Conservation (phyloP, 202 grass and related monocot species). For the Carex sylvatica region DNA sequence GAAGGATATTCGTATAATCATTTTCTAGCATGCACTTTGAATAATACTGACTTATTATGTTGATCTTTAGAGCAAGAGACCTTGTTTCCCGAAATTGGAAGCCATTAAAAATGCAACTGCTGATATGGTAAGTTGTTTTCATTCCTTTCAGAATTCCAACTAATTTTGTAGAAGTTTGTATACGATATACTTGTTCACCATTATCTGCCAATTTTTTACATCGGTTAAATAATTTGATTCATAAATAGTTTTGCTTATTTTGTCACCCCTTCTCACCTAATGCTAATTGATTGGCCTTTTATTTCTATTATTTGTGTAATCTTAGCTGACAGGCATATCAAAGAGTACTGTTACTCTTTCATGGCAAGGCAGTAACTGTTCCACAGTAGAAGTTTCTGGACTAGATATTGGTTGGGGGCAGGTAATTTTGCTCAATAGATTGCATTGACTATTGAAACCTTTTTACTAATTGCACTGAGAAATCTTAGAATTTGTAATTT, state of each 20-base stretch:
- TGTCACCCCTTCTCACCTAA: background rate
- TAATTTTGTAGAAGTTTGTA: background rate
- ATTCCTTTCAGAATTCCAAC: background rate
- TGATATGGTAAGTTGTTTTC: conserved; percentile 68
- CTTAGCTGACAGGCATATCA: conserved; percentile 71
- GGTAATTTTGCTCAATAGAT: conserved; percentile 46
- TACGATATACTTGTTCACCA: background rate
- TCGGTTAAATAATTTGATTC: background rate
- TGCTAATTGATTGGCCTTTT: background rate
- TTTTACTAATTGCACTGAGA: background rate
- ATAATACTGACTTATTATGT: conserved; percentile 18
- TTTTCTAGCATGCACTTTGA: background rate
- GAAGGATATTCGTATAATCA: background rate
- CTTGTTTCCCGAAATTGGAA: conserved; percentile 87
- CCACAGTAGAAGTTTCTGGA: conserved; percentile 91
- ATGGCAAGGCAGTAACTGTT: conserved; percentile 67
- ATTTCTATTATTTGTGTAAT: background rate
- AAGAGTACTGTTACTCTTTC: conserved; percentile 57
- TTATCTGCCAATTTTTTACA: background rate
- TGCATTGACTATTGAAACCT: background rate
- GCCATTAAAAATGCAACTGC: conserved; percentile 83
- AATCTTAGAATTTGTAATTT: background rate
- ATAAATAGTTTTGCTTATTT: background rate
- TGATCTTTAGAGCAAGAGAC: conserved; percentile 64
- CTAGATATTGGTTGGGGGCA: conserved; percentile 94